Percentiles rank a stretch among this genome's conserved stretches.
Conservation (phyloP, 768 basidiomycete genomes). For the Lactarius indigo region DNA sequence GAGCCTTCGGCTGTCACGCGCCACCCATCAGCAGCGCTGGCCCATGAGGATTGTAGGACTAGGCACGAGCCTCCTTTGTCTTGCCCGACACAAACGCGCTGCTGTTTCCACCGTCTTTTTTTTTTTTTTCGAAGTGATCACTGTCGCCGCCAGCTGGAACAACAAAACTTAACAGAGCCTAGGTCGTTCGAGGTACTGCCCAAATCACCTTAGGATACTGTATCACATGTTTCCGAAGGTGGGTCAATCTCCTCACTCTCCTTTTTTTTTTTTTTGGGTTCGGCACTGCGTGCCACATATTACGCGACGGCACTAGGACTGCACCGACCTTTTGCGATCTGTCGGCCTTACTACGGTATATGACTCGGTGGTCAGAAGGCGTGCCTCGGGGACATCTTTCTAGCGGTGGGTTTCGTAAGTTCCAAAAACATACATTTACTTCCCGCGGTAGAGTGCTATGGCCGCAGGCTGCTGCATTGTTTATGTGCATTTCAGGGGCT, state of each 20-base stretch:
- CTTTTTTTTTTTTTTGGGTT: neutral
- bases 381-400: neutral
- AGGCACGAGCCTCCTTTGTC: neutral
- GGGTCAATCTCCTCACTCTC: neutral
- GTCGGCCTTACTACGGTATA: neutral
- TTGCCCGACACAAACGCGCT: neutral
- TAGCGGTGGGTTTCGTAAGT: neutral
- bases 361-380: neutral
- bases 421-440: neutral
- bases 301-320: neutral
- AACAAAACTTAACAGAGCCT: neutral
- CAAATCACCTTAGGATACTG: neutral
- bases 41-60: neutral
- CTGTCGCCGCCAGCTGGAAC: neutral
- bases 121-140: neutral
- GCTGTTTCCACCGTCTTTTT: too few species aligned
- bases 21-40: neutral
- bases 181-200: neutral
- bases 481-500: neutral
- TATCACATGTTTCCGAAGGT: neutral
- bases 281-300: neutral
- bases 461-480: neutral
- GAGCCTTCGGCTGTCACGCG: neutral
- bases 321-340: neutral
- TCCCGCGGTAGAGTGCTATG: neutral